Base-by-base conservation (phyloP, 2,329 filamentous ascomycete species). In the Penicillium sp. region DNA sequence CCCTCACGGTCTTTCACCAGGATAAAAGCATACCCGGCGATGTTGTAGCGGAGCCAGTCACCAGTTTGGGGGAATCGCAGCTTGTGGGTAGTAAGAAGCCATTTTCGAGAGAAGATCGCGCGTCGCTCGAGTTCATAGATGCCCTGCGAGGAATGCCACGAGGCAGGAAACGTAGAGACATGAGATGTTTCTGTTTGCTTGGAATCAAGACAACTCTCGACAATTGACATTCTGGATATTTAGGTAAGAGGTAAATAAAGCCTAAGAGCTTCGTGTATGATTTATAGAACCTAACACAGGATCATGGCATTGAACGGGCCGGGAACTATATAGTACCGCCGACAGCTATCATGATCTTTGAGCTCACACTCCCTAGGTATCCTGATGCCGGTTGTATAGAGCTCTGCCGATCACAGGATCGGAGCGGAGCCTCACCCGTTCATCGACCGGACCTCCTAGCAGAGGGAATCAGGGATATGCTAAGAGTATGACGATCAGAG, bases 11-110 rank as follows among this genome's bases (percentile, higher is more conserved):
- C 78, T 13, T 67, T 67, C 44, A 73, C 69, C 10, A 83, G 64
- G 57, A 83, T 67, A 62, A 84, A 79, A 19, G 79, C 71, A 64
- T 77, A 82, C 11, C 76, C 80, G 6, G 80, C 79, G 4, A 81
- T 69, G n/a, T 77, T 71, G 55, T 75, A 84, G 29, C 73, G 72
- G 11, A 81, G 67, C 67, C 75, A 84, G 64, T 83, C 80, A 4
- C 81, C 82, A 6, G 72, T 58, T 41, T 80, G 76, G 49, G 66
- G 60, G 22, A 84, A 66, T 41, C 80, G 72, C 39, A 70, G 65
- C 53, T 74, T 56, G 49, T 71, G 68, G 10, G 66, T 69, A 7
- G 64, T 64, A 13, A 68, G 59, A 11, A 71, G 58, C 68, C 68
- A 71, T 71, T 70, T 82, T 74, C 39, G 79, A 30, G 78, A 81